Evolutionary conservation across 148 eudicot species (phyloP), one percentile per base, ranked within the genome.

Genomic region (Vaccinium macrocarpon): DNA sequence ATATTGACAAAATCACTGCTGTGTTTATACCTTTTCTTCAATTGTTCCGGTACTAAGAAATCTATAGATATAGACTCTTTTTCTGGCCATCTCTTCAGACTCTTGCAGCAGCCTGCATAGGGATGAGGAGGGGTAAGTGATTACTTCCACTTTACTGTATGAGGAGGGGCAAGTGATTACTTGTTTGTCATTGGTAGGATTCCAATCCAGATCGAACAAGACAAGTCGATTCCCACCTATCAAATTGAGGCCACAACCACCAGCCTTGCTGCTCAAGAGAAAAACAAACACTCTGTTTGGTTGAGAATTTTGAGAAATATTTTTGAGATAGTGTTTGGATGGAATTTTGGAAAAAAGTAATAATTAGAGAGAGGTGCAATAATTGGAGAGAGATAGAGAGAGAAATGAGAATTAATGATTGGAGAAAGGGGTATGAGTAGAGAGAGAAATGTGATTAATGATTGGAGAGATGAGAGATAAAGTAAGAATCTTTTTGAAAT

Each of bases 41-140:
- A 97, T 95, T 81, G 99, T 97, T 77, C 99, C 99, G 62, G 98
- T 92, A 86, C 96, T 94, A 86, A 97, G 89, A 90, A 97, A 95
- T 83, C 99, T 91, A 90, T 97, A 97, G 79, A 95, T 93, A 86
- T 93, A 97, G 49, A 97, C 99, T 77, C 91, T 97, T 97, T 89
- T 95, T 97, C 81, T 97, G 99, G 56, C 99, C 99, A 95, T 97
- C 99, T 87, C 99, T 95, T 98, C 99, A 97, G 83, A 97, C 93
- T 88, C 99, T 97, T 71, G 99, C 99, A 84, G 99, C 99, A 82
- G 99, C 99, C 99, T 97, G 88, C 76, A 84, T 53, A 71, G n/a
- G 57, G 35, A 27, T 25, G 76, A 23, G 70, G 52, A 21, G 15
- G 9, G 5, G 29, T 23, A 76, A n/a, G n/a, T n/a, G n/a, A n/a